These are phyloP conservation scores for Scalesia atractyloides DNA, from an alignment of 129 eudicot genomes.

Conservation along the genomic window DNA sequence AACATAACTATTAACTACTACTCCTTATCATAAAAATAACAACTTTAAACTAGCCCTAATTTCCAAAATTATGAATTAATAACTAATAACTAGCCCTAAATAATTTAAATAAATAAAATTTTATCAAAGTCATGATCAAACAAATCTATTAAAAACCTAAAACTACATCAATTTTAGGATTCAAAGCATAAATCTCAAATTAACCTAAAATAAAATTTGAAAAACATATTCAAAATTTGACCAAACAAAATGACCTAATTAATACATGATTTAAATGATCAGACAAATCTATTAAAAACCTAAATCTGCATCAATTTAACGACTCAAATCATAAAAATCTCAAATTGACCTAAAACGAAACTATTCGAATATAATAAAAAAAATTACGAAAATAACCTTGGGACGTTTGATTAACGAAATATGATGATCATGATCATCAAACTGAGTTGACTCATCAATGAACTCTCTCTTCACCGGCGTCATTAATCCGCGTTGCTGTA, in stretches of 20 bases:
- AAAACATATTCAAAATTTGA: too few species aligned
- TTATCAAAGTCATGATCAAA: neutral
- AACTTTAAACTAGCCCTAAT: slow-evolving; percentile 9
- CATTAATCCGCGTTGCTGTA: slow-evolving; percentile 40
- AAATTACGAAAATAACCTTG: slow-evolving; percentile 34
- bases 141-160: neutral
- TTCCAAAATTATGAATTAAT: neutral
- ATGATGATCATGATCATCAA: slow-evolving; percentile 38
- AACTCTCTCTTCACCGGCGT: slow-evolving; percentile 62
- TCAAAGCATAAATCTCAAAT: neutral
- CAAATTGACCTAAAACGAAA: neutral
- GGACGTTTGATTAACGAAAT: slow-evolving; percentile 54
- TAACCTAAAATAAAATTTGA: neutral
- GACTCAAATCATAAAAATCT: neutral
- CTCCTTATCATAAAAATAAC: neutral
- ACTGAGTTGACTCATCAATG: slow-evolving; percentile 16
- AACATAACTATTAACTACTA: slow-evolving; percentile 15
- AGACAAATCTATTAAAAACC: neutral
- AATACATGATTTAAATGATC: neutral
- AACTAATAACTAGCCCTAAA: neutral
- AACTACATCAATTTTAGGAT: neutral
- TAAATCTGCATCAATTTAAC: neutral
- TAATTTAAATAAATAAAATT: neutral
- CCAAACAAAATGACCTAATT: too few species aligned
- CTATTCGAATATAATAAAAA: neutral